Base-by-base conservation (phyloP, 106 monocot genomes). In the Allium sativum region DNA sequence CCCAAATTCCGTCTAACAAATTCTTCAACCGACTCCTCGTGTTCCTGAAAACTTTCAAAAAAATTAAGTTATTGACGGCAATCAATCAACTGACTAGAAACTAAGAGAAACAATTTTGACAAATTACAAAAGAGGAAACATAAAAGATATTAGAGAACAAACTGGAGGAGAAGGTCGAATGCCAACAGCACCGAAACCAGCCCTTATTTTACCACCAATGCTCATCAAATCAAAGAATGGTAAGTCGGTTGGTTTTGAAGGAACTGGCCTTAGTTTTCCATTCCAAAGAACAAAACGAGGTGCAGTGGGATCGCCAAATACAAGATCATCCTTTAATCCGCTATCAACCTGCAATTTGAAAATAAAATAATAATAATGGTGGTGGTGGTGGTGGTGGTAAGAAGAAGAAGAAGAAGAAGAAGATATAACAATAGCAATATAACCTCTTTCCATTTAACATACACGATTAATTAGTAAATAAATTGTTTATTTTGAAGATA, bases 1-100 rank as follows among this genome's bases (percentile, higher is more conserved):
- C 96, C 96, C 56, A 98, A 91, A 72, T 98, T 98, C 41, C 96
- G 86, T 52, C 91, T 84, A 10, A 98, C 96, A 69, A 98, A 98
- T 4, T 98, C 87, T 67, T 98, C 96, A 51, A 98, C 84, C 12
- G 96, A 84, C 70, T 98, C 96, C 79, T 98, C 96, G 67, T 71
- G 71, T 19, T 72, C 82, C 94, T 94, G 84, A 83, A 89, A 89
- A 62, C 77, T 79, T 85, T 59, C 64, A 60, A 40, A 58, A 73
- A 79, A 61, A 59, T 48, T 17, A 71, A 17, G 15, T 66, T 19
- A 82, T 76, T 64, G 76, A 61, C 65, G 47, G 48, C 67, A 31
- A 31, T 31, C 31, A 31, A 31, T n/a, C 31, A 31, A 48, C 48
- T 41, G 8, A 13, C 45, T 45, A 40, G 8, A 4, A 45, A 55